Evolutionary conservation across 495 filamentous ascomycete species (phyloP), one percentile per base, ranked within the genome.

Genomic region (Wilcoxina mikolae): DNA sequence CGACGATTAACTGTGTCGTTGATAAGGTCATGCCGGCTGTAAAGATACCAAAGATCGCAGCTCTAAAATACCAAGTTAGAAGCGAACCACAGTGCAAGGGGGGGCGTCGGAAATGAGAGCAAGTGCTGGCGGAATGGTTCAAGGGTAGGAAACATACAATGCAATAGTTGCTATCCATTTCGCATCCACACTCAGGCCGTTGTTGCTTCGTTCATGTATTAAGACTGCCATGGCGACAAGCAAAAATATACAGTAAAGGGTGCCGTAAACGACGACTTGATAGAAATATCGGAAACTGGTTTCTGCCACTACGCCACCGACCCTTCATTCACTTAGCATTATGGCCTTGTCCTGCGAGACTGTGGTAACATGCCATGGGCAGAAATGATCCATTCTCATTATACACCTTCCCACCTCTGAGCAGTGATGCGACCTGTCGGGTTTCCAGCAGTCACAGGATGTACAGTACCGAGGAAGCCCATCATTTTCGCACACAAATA

Each of bases 311-410:
- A 93, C 80, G 17, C 89, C 89, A 22, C 89, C 89, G 49, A 93
- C 88, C 87, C 79, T 78, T 45, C 20, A 38, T 24, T 39, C 31
- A 11, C 20, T 29, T 31, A 44, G 26, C 54, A 47, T 24, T 46
- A 18, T 15, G 9, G 20, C 47, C 22, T 28, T 31, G 2, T 28
- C 11, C 46, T 23, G 23, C 38, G 42, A 54, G 25, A 2, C 15
- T 12, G n/a, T 12, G 23, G 23, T 31, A 18, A 68, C 70, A 58
- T 71, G 81, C 81, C 89, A 95, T 0, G 89, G 89, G 67, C 89
- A 95, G 60, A 85, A 94, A 66, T 95, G 89, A 59, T 95, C 89
- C 83, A 94, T 90, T 60, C 86, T 90, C 27, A 72, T 71, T 26
- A 90, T 81, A 68, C 89, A 95, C 28, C 87, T 73, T 43, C 79